These are phyloP conservation scores for Rhizophlyctis rosea DNA, from an alignment of 192 early-diverging fungal species.

Conservation along the genomic window DNA sequence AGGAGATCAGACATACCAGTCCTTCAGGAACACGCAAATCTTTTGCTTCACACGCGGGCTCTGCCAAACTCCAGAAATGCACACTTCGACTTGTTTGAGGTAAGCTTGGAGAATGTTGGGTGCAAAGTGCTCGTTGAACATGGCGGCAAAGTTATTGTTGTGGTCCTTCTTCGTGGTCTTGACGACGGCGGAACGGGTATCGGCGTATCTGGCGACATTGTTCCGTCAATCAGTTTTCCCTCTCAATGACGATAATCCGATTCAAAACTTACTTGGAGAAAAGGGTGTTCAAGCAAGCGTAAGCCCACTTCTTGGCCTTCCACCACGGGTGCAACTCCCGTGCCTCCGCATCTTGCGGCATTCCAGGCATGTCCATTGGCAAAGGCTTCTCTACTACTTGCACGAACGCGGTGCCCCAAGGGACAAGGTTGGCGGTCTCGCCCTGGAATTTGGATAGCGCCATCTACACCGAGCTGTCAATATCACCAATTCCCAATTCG, in stretches of 20 bases:
- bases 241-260: neutral
- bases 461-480: slow-evolving; percentile 17
- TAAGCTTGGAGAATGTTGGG: slow-evolving; percentile 86
- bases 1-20: slow-evolving; percentile 49
- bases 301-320: slow-evolving; percentile 96
- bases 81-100: slow-evolving; percentile 76
- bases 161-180: neutral
- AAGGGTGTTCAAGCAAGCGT: slow-evolving; percentile 76
- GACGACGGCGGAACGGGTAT: neutral
- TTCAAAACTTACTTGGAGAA: slow-evolving; percentile 50
- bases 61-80: slow-evolving; percentile 69
- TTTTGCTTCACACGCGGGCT: slow-evolving; percentile 67
- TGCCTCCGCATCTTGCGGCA: slow-evolving; percentile 59
- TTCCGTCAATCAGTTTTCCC: too few species aligned
- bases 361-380: slow-evolving; percentile 15
- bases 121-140: slow-evolving; percentile 86
- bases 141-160: slow-evolving; percentile 67
- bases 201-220: too few species aligned
- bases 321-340: slow-evolving; percentile 80
- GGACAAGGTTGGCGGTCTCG: slow-evolving; percentile 65
- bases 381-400: slow-evolving; percentile 50
- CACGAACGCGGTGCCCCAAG: slow-evolving; percentile 87
- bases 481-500: neutral
- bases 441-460: slow-evolving; percentile 63
- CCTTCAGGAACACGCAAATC: slow-evolving; percentile 71